phyloP scores from a whole-genome alignment of 495 filamentous ascomycete genomes.

The Neurospora hispaniola region DNA sequence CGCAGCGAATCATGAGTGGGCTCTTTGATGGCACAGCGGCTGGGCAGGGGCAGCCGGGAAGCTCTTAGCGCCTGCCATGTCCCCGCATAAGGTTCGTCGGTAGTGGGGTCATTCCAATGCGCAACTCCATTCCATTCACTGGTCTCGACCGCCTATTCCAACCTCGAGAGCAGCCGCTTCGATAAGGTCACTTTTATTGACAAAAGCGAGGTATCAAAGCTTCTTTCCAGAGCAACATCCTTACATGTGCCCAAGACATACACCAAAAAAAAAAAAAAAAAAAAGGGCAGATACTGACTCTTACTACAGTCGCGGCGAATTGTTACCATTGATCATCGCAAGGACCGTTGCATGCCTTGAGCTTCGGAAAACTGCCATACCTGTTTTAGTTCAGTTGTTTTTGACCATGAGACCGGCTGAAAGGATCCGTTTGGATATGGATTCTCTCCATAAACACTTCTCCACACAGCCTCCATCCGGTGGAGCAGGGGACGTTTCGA shows the following conservation, averaged over 20 bases:
- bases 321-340: background rate
- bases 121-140: background rate
- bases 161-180: background rate
- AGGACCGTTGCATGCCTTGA: background rate
- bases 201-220: background rate
- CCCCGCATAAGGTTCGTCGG: background rate
- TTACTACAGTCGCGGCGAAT: too few relatives aligned
- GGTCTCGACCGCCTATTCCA: background rate
- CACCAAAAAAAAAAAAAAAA: background rate
- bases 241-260: background rate
- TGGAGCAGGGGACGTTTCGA: background rate
- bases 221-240: background rate
- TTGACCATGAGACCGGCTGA: background rate
- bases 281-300: background rate
- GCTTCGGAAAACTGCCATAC: background rate
- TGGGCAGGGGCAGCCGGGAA: conserved; percentile 4
- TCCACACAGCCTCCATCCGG: background rate
- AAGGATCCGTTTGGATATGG: background rate
- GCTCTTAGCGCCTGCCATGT: background rate
- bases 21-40: conserved; percentile 1
- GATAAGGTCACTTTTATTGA: background rate
- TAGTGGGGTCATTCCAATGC: background rate
- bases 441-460: background rate
- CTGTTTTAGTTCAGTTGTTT: background rate
- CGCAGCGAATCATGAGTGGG: conserved; percentile 6